These are phyloP conservation scores for Paramyrothecium roridum DNA, from an alignment of 2,329 filamentous ascomycete species.

Conservation along the genomic window DNA sequence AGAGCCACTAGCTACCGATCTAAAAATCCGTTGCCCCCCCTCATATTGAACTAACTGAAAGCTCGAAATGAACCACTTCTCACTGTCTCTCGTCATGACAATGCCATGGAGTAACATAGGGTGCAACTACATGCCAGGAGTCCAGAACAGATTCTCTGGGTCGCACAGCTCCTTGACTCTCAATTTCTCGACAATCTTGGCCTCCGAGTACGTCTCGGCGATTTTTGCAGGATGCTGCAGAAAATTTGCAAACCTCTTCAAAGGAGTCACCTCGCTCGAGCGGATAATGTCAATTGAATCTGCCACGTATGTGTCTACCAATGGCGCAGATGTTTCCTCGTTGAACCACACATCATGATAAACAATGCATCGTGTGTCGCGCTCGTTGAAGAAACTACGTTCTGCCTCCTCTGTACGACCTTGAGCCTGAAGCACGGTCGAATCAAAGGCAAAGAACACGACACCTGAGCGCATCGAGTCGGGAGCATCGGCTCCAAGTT, in stretches of 20 bases:
- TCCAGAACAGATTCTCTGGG: conserved; percentile 20
- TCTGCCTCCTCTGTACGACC: background rate
- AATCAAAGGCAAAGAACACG: background rate
- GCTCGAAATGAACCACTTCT: too few species aligned
- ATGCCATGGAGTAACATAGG: too few species aligned
- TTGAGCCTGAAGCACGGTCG: background rate
- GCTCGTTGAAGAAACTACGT: background rate
- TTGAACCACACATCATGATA: background rate
- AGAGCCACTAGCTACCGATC: too few species aligned
- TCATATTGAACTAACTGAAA: too few species aligned
- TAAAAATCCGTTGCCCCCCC: too few species aligned
- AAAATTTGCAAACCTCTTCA: conserved; percentile 10
- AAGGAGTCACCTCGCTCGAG: background rate
- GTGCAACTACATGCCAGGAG: background rate
- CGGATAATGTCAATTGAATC: background rate
- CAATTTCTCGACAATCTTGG: conserved; percentile 11
- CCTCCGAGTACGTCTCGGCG: conserved; percentile 12
- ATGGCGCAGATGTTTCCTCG: background rate
- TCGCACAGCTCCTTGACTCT: conserved; percentile 20
- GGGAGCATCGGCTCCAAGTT: background rate
- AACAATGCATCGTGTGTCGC: background rate
- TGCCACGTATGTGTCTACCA: background rate
- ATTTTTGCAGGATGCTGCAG: conserved; percentile 3
- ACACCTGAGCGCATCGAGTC: background rate
- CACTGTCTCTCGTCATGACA: too few species aligned